Evolutionary conservation across 1,284 basidiomycete species (phyloP), one percentile per base, ranked within the genome.

Genomic region (Ceratobasidium papillatum): DNA sequence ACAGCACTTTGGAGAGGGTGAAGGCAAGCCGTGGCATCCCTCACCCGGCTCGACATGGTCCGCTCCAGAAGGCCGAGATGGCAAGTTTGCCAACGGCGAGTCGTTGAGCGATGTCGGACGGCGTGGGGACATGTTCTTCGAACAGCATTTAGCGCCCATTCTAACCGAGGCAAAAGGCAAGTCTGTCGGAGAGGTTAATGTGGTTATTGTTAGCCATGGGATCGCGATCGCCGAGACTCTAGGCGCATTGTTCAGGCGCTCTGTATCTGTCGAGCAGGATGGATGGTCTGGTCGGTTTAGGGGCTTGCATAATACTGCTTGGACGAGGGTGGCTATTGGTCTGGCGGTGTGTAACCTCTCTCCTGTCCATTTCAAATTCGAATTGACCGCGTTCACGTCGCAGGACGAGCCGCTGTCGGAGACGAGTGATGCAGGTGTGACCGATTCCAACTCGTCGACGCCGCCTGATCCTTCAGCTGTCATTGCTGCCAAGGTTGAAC

Each of bases 141-240:
- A 87, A 27, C 84, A 90, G 9, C 82, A 90, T 27, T 81, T 94
- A 32, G 80, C 93, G 77, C 89, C 91, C 0, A 86, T 90, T 75
- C 81, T 94, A 25, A 14, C 76, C 45, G 76, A 75, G 58, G 77
- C 75, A 41, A 62, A 65, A 77, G 63, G 77, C 68, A 56, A 76
- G 78, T 49, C 76, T 74, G 30, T 74, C 64, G 73, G 75, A 66
- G 78, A 80, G 25, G 80, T 87, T 7, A 88, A 93, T 78, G 81
- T 95, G 45, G 91, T 90, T 1, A 80, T 95, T 58, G 90, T 94
- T 38, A 94, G 93, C 81, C 94, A 95, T 80, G 93, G 94, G 0
- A 81, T 94, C 51, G 91, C 90, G 80, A 91, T 95, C 51, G 86
- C 86, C 66, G 91, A 94, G 71, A 75, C 78, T 68, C 75, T 80